These are phyloP conservation scores for Trichophyton simii DNA, from an alignment of 2,329 filamentous ascomycete species.

Conservation along the genomic window DNA sequence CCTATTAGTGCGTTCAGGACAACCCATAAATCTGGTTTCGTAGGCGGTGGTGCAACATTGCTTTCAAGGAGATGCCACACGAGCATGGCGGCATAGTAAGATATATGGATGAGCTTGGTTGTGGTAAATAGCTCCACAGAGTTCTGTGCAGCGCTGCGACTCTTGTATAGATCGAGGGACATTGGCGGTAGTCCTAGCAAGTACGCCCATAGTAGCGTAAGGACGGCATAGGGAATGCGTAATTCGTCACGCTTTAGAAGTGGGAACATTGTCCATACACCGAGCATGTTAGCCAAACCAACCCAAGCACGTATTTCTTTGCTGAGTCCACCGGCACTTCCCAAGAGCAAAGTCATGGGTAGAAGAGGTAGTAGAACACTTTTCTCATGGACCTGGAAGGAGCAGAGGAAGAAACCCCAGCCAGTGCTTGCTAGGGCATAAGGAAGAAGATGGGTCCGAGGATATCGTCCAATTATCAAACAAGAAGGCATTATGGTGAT, in stretches of 20 bases:
- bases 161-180: slow-evolving; percentile 55
- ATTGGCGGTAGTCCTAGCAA: slow-evolving; percentile 75
- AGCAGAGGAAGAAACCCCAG: slow-evolving; percentile 97
- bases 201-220: slow-evolving; percentile 83
- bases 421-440: slow-evolving; percentile 70
- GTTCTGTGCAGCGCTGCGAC: slow-evolving; percentile 22
- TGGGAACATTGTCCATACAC: slow-evolving; percentile 87
- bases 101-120: slow-evolving; percentile 58
- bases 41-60: slow-evolving; percentile 52
- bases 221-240: slow-evolving; percentile 67
- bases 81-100: slow-evolving; percentile 66
- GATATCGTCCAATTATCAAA: slow-evolving; percentile 63
- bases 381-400: slow-evolving; percentile 97
- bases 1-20: slow-evolving; percentile 82
- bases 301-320: slow-evolving; percentile 76
- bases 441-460: slow-evolving; percentile 63
- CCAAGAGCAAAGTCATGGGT: slow-evolving; percentile 81
- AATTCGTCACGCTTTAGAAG: slow-evolving; percentile 76
- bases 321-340: slow-evolving; percentile 62
- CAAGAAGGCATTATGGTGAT: slow-evolving; percentile 68
- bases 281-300: slow-evolving; percentile 86
- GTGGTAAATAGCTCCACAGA: slow-evolving; percentile 35
- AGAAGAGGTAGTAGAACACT: slow-evolving; percentile 83
- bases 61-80: slow-evolving; percentile 69
- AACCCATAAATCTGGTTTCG: slow-evolving; percentile 89